Evolutionary conservation across 129 eudicot genomes (phyloP).

Genomic region (Flaveria brownii): DNA sequence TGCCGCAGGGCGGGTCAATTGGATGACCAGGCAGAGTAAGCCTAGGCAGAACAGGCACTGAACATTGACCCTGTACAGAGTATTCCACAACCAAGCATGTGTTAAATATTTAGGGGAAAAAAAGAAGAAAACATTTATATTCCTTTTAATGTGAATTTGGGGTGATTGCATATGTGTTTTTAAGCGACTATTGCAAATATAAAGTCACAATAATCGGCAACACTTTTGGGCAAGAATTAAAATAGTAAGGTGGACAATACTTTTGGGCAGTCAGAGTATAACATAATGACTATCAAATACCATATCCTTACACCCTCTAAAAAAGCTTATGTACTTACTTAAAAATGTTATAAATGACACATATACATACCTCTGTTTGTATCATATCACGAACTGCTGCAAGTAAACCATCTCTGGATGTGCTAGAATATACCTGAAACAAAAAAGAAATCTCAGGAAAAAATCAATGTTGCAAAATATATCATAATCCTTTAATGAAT

Average conservation of each 20-base stretch:
- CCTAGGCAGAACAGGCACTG: constrained; percentile 86
- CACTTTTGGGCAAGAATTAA: neutral
- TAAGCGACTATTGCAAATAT: neutral
- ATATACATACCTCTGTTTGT: constrained; percentile 78
- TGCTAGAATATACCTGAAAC: constrained; percentile 91
- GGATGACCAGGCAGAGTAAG: constrained; percentile 98
- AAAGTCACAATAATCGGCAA: neutral
- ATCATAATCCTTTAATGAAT: constrained; percentile 21
- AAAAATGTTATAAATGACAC: constrained; percentile 22
- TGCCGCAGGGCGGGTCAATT: constrained; percentile 98
- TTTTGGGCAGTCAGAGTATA: neutral
- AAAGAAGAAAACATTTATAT: neutral
- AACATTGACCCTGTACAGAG: constrained; percentile 74
- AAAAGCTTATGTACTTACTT: constrained; percentile 1
- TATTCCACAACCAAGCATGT: constrained; percentile 7
- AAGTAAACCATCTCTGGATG: constrained; percentile 95
- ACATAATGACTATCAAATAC: neutral
- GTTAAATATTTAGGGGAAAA: neutral
- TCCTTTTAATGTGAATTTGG: neutral
- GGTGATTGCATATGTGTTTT: neutral
- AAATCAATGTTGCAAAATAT: constrained; percentile 11
- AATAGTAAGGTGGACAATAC: neutral
- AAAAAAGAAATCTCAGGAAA: neutral
- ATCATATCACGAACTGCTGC: constrained; percentile 92
- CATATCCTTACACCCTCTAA: neutral